Evolutionary conservation across 192 early-diverging fungal genomes (phyloP), one percentile per base, ranked within the genome.

Genomic region (Backusella sp.): DNA sequence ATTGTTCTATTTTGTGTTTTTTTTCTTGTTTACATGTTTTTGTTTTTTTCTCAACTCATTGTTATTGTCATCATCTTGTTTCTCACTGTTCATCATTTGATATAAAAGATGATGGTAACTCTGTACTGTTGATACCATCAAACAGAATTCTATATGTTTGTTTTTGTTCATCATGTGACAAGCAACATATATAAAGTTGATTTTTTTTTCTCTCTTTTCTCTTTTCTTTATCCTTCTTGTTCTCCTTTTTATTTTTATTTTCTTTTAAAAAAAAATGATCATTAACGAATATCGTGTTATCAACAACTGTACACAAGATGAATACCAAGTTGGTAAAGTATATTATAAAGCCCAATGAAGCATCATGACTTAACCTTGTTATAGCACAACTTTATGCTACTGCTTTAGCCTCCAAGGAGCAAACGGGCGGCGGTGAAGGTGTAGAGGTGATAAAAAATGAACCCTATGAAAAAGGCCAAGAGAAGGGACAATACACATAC

Each of bases 371-470:
- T 34, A 37, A 11, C 21, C 17, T 23, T 21, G 32, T 32, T 32
- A 32, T 0, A 76, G 93, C 90, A 15, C 93, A 94, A 83, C 83
- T 94, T n/a, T 94, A 90, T 77, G 88, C 89, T 46, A 91, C 92
- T 44, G 92, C 92, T 49, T 82, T 92, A 82, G 90, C 91, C 82
- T 93, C 92, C 28, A 89, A 92, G 74, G 88, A 88, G 65, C 91
- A 94, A 81, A 94, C 92, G 15, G 92, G 93, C 41, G 89, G 88
- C 28, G 93, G 93, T 68, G 93, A 94, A 77, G 93, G 93, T 66
- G 93, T 94, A 39, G 91, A 94, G 83, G 90, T 94, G 28, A 37
- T 90, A 14, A 86, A 87, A 78, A 94, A 94, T 75, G 92, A 93
- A 75, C 93, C 92, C 14, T 94, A 94, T 80, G 89, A 91, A 70